A percentile compares a stretch with the other conserved stretches of the same genome.
These are phyloP conservation scores for Catharanthus roseus DNA, from an alignment of 257 asterid genomes.

Conservation along the genomic window DNA sequence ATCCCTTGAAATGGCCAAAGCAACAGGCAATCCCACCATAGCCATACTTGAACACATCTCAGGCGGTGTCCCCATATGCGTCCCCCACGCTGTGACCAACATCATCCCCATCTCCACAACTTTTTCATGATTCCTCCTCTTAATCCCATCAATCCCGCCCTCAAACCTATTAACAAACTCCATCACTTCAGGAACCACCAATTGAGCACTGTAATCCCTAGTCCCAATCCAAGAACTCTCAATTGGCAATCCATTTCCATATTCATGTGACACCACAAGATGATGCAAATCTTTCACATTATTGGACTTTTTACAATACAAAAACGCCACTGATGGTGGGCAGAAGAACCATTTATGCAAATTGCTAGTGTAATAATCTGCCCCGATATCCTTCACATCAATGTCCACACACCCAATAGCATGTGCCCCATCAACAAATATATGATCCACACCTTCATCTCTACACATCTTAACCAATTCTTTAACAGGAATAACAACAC, in stretches of 20 bases:
- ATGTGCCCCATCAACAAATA: conserved; percentile 78
- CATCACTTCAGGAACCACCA: conserved; percentile 65
- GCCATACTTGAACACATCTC: conserved; percentile 88
- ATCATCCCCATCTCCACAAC: conserved; percentile 39
- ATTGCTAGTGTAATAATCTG: conserved; percentile 73
- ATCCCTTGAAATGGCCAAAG: conserved; percentile 52
- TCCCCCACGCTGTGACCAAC: conserved; percentile 60
- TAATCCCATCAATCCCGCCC: conserved; percentile 75
- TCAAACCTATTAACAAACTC: conserved; percentile 60
- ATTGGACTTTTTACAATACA: conserved; percentile 56
- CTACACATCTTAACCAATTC: conserved; percentile 63
- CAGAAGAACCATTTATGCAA: conserved; percentile 79
- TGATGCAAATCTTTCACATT: conserved; percentile 54
- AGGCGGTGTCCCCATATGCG: conserved; percentile 59
- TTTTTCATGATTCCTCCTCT: conserved; percentile 57
- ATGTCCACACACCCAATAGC: conserved; percentile 68
- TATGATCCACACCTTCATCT: conserved; percentile 58
- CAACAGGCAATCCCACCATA: conserved; percentile 78
- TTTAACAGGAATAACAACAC: conserved; percentile 63
- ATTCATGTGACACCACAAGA: conserved; percentile 69
- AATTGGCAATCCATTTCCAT: conserved; percentile 69
- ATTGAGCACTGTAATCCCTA: conserved; percentile 75
- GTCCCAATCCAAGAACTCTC: conserved; percentile 90
- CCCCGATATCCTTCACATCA: conserved; percentile 64
- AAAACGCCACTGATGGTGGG: conserved; percentile 71